Evolutionary conservation across 495 filamentous ascomycete species (phyloP), one percentile per base, ranked within the genome.

Genomic region (Elasticomyces elasticus): DNA sequence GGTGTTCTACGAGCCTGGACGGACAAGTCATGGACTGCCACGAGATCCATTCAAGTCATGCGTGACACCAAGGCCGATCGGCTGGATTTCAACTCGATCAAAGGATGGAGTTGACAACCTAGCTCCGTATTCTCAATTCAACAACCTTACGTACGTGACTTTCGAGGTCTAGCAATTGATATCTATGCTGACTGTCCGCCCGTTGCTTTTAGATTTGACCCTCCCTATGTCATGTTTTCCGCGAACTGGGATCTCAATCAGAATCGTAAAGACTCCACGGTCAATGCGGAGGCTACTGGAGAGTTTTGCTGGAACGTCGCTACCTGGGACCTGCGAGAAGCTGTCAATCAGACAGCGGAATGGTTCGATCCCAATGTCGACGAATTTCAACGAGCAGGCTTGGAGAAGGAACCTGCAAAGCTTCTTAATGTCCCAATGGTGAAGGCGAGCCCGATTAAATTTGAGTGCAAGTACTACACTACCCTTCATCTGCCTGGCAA

Each of bases 291-390:
- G 61, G 38, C 68, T 6, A 79, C 74, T 2, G 74, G 76, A 28
- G 61, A 69, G 0, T 79, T 82, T 62, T 74, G 74, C 49, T 81
- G 76, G 77, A 79, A 78, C 56, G 64, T 82, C 25, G 77, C 77
- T 0, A 82, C 77, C 0, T 79, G 65, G 61, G 72, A 70, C 13
- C 66, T 79, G 12, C 72, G 74, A 5, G 67, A 79, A 2, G 70
- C 69, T 2, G 74, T 80, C 37, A 80, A 78, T 56, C 71, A 69
- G 20, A 71, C 71, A 7, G 71, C 73, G 3, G 66, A 76, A 54
- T 69, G 74, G 44, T 43, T 67, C 24, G 46, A 42, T 27, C 64
- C 67, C 45, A 72, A 70, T 0, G 67, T 72, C 15, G 77, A 82
- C 62, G 78, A 81, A 60, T 80, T 82, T 58, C 68, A 67, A 37